Evolutionary conservation across 306 rosid species (phyloP), one percentile per base, ranked within the genome.

Genomic region (Comarum palustre): DNA sequence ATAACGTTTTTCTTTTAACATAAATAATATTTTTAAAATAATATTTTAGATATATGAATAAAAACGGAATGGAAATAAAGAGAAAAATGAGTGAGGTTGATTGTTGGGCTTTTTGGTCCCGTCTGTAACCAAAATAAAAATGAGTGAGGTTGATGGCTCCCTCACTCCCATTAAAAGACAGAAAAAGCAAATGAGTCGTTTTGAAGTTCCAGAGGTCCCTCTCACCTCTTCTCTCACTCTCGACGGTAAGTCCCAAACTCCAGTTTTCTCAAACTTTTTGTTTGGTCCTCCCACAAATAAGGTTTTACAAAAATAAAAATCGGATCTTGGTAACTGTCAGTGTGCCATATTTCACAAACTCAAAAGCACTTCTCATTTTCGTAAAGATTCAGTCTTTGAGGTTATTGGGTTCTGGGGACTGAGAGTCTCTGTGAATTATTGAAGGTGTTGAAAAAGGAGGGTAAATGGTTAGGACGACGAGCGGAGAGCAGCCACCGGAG

Each of bases 401-500:
- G 42, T 60, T n/a, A 34, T 58, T 50, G 67, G 61, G n/a, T 73
- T 80, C 47, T 57, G 67, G 78, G 43, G 67, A 29, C 39, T 54
- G 39, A 29, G 71, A 54, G 55, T 25, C 25, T 24, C 55, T 54
- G 48, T 82, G 65, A 27, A 72, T 72, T 15, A 42, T 58, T 72
- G 75, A 72, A 72, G 75, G 66, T 16, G 24, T 14, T 51, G 12
- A 42, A 39, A n/a, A n/a, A 31, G n/a, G 8, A 77, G 78, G 71
- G 48, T 69, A 66, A 69, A 79, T 87, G 85, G 80, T 79, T 79
- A 78, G 87, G 85, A 87, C 84, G 85, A 91, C 86, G 96, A 88
- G 78, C 88, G 90, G 81, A 85, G 90, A 89, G 75, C 95, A 85
- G 73, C 86, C 83, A 76, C 99, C 99, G 17, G 99, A 94, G 88